Conservation (phyloP, 768 basidiomycete species). For the Boletus vinaceobasis region DNA sequence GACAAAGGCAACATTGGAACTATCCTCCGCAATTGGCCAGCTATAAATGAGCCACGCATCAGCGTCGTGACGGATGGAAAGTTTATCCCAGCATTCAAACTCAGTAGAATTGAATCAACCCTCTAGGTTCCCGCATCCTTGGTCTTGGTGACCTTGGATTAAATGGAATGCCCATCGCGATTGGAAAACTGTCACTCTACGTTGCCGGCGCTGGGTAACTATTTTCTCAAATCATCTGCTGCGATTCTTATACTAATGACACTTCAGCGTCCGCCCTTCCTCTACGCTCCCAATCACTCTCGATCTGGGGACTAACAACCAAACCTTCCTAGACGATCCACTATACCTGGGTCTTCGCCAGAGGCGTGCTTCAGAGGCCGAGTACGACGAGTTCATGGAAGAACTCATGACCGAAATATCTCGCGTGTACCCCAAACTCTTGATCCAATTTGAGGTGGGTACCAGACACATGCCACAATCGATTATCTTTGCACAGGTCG, state of each 20-base stretch:
- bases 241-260: background rate
- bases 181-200: conserved; percentile 92
- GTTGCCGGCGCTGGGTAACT: conserved; percentile 83
- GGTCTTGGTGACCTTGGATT: conserved; percentile 83
- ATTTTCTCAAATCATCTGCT: background rate
- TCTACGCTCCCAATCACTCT: conserved; percentile 81
- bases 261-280: conserved; percentile 62
- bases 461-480: background rate
- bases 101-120: conserved; percentile 1
- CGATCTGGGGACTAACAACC: conserved; percentile 88
- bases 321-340: conserved; percentile 76
- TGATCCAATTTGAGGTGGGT: conserved; percentile 80
- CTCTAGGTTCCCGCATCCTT: conserved; percentile 75
- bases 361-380: conserved; percentile 57
- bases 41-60: conserved; percentile 74
- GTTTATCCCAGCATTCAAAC: conserved; percentile 9
- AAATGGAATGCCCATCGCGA: conserved; percentile 84
- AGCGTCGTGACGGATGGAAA: conserved; percentile 88
- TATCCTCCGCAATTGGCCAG: conserved; percentile 72
- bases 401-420: conserved; percentile 88
- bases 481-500: background rate
- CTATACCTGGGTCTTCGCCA: conserved; percentile 85
- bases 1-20: conserved; percentile 78
- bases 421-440: conserved; percentile 68
- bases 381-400: conserved; percentile 84